These are phyloP conservation scores for Leptographium procerum DNA, from an alignment of 2,329 filamentous ascomycete genomes.

Conservation along the genomic window DNA sequence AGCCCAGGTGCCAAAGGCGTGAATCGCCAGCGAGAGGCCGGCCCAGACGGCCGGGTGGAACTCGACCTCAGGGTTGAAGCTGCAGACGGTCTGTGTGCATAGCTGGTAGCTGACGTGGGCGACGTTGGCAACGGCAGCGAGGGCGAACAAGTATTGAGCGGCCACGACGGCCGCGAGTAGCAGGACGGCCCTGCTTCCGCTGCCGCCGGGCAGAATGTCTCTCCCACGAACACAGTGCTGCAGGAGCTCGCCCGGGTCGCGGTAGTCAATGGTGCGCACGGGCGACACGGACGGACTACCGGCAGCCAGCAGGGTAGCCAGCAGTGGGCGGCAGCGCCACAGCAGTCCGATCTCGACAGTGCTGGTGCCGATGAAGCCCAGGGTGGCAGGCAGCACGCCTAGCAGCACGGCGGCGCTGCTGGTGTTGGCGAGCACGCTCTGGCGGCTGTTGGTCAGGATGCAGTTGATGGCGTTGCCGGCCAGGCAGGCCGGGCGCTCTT, in stretches of 20 bases:
- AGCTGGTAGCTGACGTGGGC: constrained; percentile 27
- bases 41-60: not conserved
- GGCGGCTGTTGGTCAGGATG: not conserved
- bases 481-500: not conserved
- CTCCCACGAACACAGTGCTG: not conserved
- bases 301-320: not conserved
- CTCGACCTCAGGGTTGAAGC: constrained; percentile 7
- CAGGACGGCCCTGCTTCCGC: too few relatives aligned
- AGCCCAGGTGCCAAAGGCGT: not conserved
- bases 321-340: not conserved
- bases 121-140: constrained; percentile 49
- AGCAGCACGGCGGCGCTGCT: not conserved
- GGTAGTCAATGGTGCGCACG: not conserved
- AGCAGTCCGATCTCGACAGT: not conserved
- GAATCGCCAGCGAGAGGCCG: not conserved
- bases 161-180: not conserved
- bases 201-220: not conserved
- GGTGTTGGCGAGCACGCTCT: not conserved
- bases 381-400: not conserved
- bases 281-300: not conserved
- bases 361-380: not conserved
- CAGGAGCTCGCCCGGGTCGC: not conserved
- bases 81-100: constrained; percentile 12
- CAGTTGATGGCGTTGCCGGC: not conserved
- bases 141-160: not conserved